Evolutionary conservation across 495 filamentous ascomycete species (phyloP).

Genomic region (Aspergillus avenaceus): DNA sequence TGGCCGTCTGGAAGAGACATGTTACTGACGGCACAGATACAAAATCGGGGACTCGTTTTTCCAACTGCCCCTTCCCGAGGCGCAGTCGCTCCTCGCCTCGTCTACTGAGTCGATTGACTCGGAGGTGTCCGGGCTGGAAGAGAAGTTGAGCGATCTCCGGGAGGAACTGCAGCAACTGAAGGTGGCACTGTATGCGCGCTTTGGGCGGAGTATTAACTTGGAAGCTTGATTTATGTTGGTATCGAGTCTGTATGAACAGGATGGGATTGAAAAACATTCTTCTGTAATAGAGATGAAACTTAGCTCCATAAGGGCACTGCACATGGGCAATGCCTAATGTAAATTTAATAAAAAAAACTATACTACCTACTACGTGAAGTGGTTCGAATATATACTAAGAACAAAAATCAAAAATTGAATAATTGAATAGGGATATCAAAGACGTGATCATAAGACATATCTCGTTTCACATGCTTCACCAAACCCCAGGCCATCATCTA

Average conservation of each 20-base stretch:
- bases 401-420: not conserved
- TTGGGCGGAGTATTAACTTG: conserved; percentile 92
- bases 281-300: not conserved
- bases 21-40: no score
- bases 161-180: conserved; percentile 87
- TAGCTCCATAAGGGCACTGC: not conserved
- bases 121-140: conserved; percentile 72
- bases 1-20: no score
- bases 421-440: not conserved
- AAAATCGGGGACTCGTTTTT: conserved; percentile 96
- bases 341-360: no score
- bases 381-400: no score
- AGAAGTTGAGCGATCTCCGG: conserved; percentile 64
- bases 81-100: conserved; percentile 73
- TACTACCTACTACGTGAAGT: no score
- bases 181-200: conserved; percentile 86
- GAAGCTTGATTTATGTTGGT: conserved; percentile 55
- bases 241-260: not conserved
- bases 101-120: conserved; percentile 68
- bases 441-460: conserved; percentile 15
- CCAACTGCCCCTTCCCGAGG: conserved; percentile 75
- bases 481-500: not conserved
- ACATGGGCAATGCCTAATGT: no score
- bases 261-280: not conserved
- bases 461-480: conserved; percentile 17